phyloP scores from a whole-genome alignment of 2,329 filamentous ascomycete species.

The Neonectria coccinea region DNA sequence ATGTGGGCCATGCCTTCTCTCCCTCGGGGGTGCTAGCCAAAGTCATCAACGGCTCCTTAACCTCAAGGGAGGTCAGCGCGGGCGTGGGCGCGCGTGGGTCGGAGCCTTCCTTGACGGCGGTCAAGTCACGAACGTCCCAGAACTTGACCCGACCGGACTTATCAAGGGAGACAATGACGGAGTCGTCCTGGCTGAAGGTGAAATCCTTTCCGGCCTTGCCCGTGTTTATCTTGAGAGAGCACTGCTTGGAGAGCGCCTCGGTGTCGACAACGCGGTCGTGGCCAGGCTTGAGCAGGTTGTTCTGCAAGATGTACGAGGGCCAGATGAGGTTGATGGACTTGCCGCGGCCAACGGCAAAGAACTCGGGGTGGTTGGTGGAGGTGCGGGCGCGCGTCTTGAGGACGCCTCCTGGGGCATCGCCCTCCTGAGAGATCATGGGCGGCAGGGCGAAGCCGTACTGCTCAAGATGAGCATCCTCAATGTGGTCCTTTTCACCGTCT shows the following conservation, averaged over 20 bases:
- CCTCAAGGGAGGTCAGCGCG: slow-evolving; percentile 73
- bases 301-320: slow-evolving; percentile 72
- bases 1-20: slow-evolving; percentile 97
- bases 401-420: slow-evolving; percentile 90
- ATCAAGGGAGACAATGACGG: slow-evolving; percentile 92
- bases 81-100: slow-evolving; percentile 65
- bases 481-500: slow-evolving; percentile 80
- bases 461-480: slow-evolving; percentile 83
- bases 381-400: slow-evolving; percentile 95
- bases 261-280: slow-evolving; percentile 82
- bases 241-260: slow-evolving; percentile 87
- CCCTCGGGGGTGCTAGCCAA: slow-evolving; percentile 86
- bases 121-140: slow-evolving; percentile 93
- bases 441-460: slow-evolving; percentile 90
- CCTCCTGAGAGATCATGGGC: slow-evolving; percentile 85
- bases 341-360: slow-evolving; percentile 94
- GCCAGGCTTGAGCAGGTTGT: slow-evolving; percentile 72
- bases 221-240: slow-evolving; percentile 91
- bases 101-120: slow-evolving; percentile 63
- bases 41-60: slow-evolving; percentile 87
- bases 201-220: slow-evolving; percentile 99
- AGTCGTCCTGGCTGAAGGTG: slow-evolving; percentile 96
- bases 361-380: slow-evolving; percentile 89
- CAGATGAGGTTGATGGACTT: slow-evolving; percentile 95
- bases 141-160: slow-evolving; percentile 97